Conservation (phyloP, 148 eudicot genomes). For the Rhododendron henanense region DNA sequence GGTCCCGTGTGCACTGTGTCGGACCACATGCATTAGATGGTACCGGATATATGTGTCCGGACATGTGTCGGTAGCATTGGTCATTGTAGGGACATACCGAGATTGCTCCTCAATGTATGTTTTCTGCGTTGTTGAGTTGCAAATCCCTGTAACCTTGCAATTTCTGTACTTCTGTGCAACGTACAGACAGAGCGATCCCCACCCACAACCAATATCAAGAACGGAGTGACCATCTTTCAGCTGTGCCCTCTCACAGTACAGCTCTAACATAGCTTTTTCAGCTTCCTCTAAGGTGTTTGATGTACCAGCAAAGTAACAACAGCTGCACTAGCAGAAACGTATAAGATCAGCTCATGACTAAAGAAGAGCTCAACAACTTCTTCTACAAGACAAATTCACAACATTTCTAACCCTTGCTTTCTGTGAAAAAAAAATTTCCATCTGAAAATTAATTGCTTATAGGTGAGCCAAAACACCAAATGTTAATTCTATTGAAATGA, state of each 20-base stretch:
- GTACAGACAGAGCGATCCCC: conserved; percentile 89
- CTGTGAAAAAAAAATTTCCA: background rate
- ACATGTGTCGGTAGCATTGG: background rate
- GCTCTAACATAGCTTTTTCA: conserved; percentile 75
- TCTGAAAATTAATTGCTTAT: background rate
- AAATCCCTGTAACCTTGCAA: conserved; percentile 80
- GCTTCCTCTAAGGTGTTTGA: conserved; percentile 71
- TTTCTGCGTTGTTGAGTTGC: conserved; percentile 89
- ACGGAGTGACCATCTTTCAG: conserved; percentile 82
- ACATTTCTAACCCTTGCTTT: background rate
- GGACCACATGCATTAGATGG: background rate
- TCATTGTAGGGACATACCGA: conserved; percentile 34
- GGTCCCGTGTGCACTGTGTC: background rate
- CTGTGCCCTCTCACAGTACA: conserved; percentile 79
- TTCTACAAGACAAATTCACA: background rate
- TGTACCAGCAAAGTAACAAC: conserved; percentile 68
- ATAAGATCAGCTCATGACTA: conserved; percentile 9
- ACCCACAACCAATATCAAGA: conserved; percentile 98
- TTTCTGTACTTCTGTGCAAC: conserved; percentile 71
- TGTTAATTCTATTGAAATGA: background rate
- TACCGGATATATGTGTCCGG: background rate
- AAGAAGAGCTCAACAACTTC: background rate
- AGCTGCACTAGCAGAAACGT: conserved; percentile 46
- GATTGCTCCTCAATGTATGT: conserved; percentile 70
- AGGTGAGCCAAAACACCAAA: background rate